phyloP scores from a whole-genome alignment of 1,284 basidiomycete genomes.

The Leccinum pachyderme region DNA sequence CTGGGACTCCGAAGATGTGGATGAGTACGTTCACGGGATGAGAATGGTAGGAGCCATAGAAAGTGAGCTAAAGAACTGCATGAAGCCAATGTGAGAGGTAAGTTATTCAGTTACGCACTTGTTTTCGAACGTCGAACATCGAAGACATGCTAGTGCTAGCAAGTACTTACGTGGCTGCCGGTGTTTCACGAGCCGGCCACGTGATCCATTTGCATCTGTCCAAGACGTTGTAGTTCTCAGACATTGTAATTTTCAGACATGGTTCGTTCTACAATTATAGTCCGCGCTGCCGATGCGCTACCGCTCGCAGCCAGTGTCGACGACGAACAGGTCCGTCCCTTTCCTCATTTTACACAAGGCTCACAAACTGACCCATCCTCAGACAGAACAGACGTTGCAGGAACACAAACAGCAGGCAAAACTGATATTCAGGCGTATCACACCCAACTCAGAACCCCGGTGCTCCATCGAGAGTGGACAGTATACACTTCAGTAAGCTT shows the following conservation, averaged over 20 bases:
- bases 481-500: conserved; percentile 86
- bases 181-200: too few relatives aligned
- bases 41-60: conserved; percentile 88
- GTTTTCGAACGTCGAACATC: conserved; percentile 57
- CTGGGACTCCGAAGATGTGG: conserved; percentile 80
- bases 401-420: conserved; percentile 99
- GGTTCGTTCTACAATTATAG: conserved; percentile 91
- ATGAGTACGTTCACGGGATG: conserved; percentile 78
- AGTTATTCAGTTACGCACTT: conserved; percentile 40
- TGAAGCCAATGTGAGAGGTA: conserved; percentile 4
- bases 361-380: conserved; percentile 13
- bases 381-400: conserved; percentile 91
- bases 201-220: not conserved
- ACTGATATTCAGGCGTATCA: conserved; percentile 92
- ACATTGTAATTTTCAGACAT: conserved; percentile 46
- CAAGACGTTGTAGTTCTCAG: not conserved
- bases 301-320: conserved; percentile 94
- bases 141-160: not conserved
- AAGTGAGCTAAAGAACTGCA: conserved; percentile 58
- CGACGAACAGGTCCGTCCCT: conserved; percentile 77
- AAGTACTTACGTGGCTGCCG: too few relatives aligned
- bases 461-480: conserved; percentile 97
- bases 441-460: conserved; percentile 88
- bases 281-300: conserved; percentile 87
- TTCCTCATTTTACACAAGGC: not conserved